Percentiles rank a stretch among this genome's conserved stretches.
These are phyloP conservation scores for barrel medic (Medicago truncatula) DNA, from an alignment of 306 rosid genomes.

Conservation along the genomic window MtrunA17r5.0-ANR NC_053049.1:26912501-26913000, in stretches of 20 bases:
- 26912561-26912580: neutral
- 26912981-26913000: conserved; percentile 34
- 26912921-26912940: neutral
- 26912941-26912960: conserved; percentile 8
- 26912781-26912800: conserved; percentile 78
- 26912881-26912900: conserved; percentile 50
- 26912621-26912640: neutral
- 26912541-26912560: neutral
- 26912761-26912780: conserved; percentile 22
- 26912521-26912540: neutral
- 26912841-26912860: conserved; percentile 87
- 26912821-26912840: conserved; percentile 91
- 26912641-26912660: neutral
- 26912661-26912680: neutral
- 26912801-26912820: conserved; percentile 85
- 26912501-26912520: neutral
- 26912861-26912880: conserved; percentile 88
- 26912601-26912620: neutral
- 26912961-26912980: neutral
- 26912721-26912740: neutral
- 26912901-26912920: conserved; percentile 25
- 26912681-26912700: neutral
- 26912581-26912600: neutral
- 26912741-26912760: conserved; percentile 2
- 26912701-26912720: neutral